Evolutionary conservation across 345 rosid genomes (phyloP).

Genomic region (Gossypium anomalum): DNA sequence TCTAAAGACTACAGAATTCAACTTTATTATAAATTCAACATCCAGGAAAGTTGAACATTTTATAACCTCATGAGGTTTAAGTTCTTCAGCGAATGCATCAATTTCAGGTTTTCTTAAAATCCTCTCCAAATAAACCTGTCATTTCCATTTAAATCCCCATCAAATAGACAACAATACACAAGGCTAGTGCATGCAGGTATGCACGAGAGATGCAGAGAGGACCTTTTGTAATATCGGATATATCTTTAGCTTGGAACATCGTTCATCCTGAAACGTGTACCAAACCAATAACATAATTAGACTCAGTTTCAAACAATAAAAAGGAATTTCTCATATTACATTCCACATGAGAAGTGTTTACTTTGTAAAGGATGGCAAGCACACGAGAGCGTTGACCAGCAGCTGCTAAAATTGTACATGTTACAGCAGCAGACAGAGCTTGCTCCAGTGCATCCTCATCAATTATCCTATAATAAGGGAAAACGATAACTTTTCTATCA

Average conservation of each 20-base stretch:
- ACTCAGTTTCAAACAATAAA: not conserved
- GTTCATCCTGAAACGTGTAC: constrained; percentile 69
- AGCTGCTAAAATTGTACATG: constrained; percentile 93
- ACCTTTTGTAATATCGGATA: constrained; percentile 97
- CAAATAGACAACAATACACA: constrained; percentile 1
- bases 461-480: constrained; percentile 35
- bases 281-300: constrained; percentile 17
- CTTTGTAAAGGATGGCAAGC: constrained; percentile 85
- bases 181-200: not conserved
- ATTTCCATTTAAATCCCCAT: constrained; percentile 18
- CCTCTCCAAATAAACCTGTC: constrained; percentile 89
- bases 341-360: constrained; percentile 24
- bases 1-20: not conserved
- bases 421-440: constrained; percentile 92
- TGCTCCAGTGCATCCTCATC: constrained; percentile 94
- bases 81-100: constrained; percentile 87
- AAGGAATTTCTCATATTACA: not conserved
- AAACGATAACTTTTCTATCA: not conserved
- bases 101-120: constrained; percentile 93
- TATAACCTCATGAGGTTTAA: constrained; percentile 88
- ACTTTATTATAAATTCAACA: not conserved
- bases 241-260: constrained; percentile 89
- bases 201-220: constrained; percentile 7
- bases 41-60: constrained; percentile 1
- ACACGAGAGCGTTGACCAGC: constrained; percentile 96